These are phyloP conservation scores for Pseudozyma thailandica DNA, from an alignment of 1,284 basidiomycete genomes.

Conservation along the genomic window DNA sequence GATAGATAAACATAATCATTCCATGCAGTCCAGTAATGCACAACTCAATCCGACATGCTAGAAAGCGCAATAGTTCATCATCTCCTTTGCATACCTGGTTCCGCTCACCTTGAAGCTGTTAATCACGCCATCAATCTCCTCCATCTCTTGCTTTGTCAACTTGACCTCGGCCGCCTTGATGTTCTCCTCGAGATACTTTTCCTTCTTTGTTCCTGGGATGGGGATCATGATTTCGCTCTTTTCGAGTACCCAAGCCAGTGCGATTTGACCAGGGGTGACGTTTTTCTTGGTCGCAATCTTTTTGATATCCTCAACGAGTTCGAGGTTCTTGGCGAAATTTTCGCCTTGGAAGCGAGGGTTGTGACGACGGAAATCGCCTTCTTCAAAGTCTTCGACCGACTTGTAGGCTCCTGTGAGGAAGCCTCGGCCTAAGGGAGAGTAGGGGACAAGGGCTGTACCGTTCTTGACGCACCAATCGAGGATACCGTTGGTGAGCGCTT, in stretches of 20 bases:
- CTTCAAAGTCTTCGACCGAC: constrained; percentile 33
- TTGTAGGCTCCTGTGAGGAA: constrained; percentile 54
- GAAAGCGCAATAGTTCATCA: constrained; percentile 33
- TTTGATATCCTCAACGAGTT: constrained; percentile 42
- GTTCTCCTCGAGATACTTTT: constrained; percentile 52
- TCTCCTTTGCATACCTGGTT: constrained; percentile 26
- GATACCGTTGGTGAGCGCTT: constrained; percentile 56
- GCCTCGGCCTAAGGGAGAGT: constrained; percentile 50
- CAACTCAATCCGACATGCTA: too few species aligned
- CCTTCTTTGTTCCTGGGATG: constrained; percentile 51
- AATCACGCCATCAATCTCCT: constrained; percentile 50
- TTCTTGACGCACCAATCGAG: constrained; percentile 53
- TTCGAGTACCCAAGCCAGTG: constrained; percentile 48
- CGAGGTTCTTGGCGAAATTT: constrained; percentile 53
- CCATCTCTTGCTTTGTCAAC: constrained; percentile 33
- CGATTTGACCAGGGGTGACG: constrained; percentile 53
- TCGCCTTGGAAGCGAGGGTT: constrained; percentile 53
- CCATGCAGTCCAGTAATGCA: too few species aligned
- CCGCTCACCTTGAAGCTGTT: constrained; percentile 55
- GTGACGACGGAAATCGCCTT: constrained; percentile 48
- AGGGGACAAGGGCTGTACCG: constrained; percentile 46
- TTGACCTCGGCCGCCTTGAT: constrained; percentile 35
- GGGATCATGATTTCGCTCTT: constrained; percentile 37
- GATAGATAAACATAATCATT: too few species aligned
- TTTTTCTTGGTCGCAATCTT: constrained; percentile 52